Base-by-base conservation (phyloP, 2,329 filamentous ascomycete species). In the Claviceps digitariae region DNA sequence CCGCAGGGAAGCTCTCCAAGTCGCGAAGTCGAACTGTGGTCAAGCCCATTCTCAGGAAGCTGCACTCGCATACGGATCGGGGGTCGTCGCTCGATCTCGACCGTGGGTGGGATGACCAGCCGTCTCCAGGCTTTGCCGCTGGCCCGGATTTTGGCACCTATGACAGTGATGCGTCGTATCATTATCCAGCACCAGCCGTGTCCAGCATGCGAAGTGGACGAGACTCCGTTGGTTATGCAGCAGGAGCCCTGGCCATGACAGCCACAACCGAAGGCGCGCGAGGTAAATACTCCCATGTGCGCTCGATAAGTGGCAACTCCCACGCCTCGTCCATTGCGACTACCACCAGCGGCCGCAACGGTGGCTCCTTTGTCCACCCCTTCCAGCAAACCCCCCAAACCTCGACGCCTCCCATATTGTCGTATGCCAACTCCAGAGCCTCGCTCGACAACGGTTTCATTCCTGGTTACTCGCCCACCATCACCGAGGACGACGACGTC, bases 371-470 rank as follows among this genome's bases (percentile, higher is more conserved):
- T 61, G 73, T 83, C 21, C 81, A 84, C 61, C 81, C 81, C 27
- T 83, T 82, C 58, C 79, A 83, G 62, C 81, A 83, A 66, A 82
- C 72, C 9, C 81, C 81, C 34, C 74, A 78, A 43, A 78, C 78
- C 1, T 76, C 78, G 47, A 82, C 79, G 55, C 78, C 80, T 50
- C 78, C 79, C 9, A 61, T 81, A 56, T 75, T 77, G 25, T 38
- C 15, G 36, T 81, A 81, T 63, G 74, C 77, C 57, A 78, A 77
- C 63, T 79, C 78, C 8, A 66, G 77, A 45, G 71, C 74, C 17
- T 78, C 76, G 2, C 69, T 79, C 51, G 75, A 76, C 50, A 74
- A 66, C 55, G 57, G 56, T 51, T 62, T 60, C 29, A 57, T 58
- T 27, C 62, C 56, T 47, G 62, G 64, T 52, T 76, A 74, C 61